Evolutionary conservation across 2,329 filamentous ascomycete genomes (phyloP), one percentile per base, ranked within the genome.

Genomic region (Trichoderma lentiforme): DNA sequence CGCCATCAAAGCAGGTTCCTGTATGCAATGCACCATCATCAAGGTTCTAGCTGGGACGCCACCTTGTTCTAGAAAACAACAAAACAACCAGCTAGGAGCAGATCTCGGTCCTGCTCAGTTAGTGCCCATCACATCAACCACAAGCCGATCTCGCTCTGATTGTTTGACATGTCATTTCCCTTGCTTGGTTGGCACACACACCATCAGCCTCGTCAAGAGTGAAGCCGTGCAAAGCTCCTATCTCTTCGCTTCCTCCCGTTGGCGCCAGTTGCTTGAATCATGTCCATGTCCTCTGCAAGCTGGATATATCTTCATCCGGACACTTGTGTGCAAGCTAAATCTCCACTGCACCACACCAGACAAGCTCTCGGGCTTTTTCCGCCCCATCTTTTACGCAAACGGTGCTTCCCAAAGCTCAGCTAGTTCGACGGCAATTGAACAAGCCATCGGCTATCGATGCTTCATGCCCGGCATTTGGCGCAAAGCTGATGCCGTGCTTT

Each of bases 21-120:
- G 24, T 53, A 36, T 70, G 67, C 67, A 62, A 62, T 53, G 47
- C 67, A 70, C 67, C 67, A 47, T 62, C 57, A 9, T n/a, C 24
- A 30, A 21, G 14, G 51, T n/a, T 15, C 56, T 53, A 53, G 39
- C 39, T 12, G 14, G 14, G 36, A 53, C 67, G 57, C 57, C 67
- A 47, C 57, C 39, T 60, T 51, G 30, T 70, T 43, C 64, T 67
- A 58, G 64, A 67, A 67, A 24, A 67, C 21, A 24, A 26, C 30
- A n/a, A 64, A 34, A n/a, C 12, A 34, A 36, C 14, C 15, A 5
- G 39, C 30, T n/a, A 67, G 24, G 15, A 14, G 51, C 51, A 67
- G 51, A 67, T 67, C 64, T 67, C 32, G 64, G 47, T 43, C 51
- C 32, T 67, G 51, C 51, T 67, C 64, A 58, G 51, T 57, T 58